Percentiles rank a stretch among this genome's conserved stretches.
Evolutionary conservation across 768 basidiomycete species (phyloP).

Genomic region (Crucibulum laeve): DNA sequence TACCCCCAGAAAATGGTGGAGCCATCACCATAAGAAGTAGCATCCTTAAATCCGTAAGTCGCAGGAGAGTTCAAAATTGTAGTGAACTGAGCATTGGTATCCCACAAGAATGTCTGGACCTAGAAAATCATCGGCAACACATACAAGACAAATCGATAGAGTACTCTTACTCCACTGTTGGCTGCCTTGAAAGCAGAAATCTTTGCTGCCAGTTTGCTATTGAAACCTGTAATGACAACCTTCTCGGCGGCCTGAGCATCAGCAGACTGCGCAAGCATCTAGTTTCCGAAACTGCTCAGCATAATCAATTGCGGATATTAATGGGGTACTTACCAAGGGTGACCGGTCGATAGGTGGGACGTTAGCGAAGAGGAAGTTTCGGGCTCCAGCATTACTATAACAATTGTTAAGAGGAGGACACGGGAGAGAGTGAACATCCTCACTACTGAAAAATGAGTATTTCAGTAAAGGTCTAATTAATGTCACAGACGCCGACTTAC

Average conservation of each 20-base stretch:
- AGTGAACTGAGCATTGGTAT: conserved; percentile 45
- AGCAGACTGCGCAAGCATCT: conserved; percentile 46
- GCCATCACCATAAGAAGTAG: conserved; percentile 37
- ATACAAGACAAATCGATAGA: not conserved
- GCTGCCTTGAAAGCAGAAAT: conserved; percentile 35
- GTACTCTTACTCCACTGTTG: conserved; percentile 39
- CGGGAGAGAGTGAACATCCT: conserved; percentile 11
- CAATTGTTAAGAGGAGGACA: not conserved
- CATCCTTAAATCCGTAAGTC: conserved; percentile 54
- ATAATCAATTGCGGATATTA: not conserved
- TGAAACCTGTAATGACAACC: conserved; percentile 46
- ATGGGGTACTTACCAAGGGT: conserved; percentile 26
- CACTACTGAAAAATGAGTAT: conserved; percentile 22
- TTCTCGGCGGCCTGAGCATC: conserved; percentile 35
- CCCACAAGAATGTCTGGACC: conserved; percentile 47
- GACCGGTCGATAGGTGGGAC: conserved; percentile 39
- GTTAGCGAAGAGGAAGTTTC: conserved; percentile 48
- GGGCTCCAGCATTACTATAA: conserved; percentile 44
- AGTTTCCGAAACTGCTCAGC: not conserved
- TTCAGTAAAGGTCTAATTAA: not conserved
- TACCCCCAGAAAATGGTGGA: conserved; percentile 53
- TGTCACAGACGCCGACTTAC: conserved; percentile 21
- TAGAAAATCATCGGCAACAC: conserved; percentile 11
- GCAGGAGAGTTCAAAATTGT: conserved; percentile 43
- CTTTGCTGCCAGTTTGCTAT: conserved; percentile 39